These are phyloP conservation scores for Quaeritorhiza haematococci DNA, from an alignment of 371 early-diverging fungal species.

Conservation along the genomic window DNA sequence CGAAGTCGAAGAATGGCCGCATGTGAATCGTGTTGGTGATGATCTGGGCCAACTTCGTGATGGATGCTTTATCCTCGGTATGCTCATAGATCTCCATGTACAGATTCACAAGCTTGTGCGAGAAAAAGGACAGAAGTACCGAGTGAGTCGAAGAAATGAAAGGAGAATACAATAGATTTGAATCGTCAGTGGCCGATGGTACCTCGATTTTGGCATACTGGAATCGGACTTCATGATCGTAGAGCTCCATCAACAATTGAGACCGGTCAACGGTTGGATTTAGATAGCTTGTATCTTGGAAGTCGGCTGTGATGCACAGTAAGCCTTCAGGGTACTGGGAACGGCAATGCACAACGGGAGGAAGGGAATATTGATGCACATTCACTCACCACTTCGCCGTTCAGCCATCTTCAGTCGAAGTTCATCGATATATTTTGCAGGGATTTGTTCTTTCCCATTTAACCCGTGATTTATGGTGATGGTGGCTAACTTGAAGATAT, in stretches of 20 bases:
- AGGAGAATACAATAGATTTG: background rate
- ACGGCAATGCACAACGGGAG: background rate
- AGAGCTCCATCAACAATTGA: conserved; percentile 46
- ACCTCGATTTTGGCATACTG: conserved; percentile 47
- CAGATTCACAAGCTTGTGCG: conserved; percentile 27
- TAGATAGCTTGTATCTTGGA: conserved; percentile 35
- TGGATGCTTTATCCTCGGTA: conserved; percentile 10
- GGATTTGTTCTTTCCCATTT: conserved; percentile 12
- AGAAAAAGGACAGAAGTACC: background rate
- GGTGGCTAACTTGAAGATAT: conserved; percentile 38
- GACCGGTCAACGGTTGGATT: conserved; percentile 39
- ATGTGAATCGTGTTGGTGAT: conserved; percentile 28
- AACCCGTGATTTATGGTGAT: conserved; percentile 36
- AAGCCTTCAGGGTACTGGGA: background rate
- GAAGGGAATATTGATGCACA: too few relatives aligned
- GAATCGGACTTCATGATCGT: conserved; percentile 38
- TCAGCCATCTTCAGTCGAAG: conserved; percentile 28
- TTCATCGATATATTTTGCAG: conserved; percentile 31
- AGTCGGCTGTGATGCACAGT: conserved; percentile 15
- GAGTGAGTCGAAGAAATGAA: background rate
- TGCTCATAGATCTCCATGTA: conserved; percentile 47
- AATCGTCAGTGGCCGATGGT: too few relatives aligned
- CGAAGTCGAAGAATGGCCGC: conserved; percentile 32
- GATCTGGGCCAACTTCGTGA: conserved; percentile 26
- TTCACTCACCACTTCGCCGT: conserved; percentile 25